These are phyloP conservation scores for Yamadazyma takamatsuzukensis DNA, from an alignment of 805 yeast species.

Conservation along the genomic window DNA sequence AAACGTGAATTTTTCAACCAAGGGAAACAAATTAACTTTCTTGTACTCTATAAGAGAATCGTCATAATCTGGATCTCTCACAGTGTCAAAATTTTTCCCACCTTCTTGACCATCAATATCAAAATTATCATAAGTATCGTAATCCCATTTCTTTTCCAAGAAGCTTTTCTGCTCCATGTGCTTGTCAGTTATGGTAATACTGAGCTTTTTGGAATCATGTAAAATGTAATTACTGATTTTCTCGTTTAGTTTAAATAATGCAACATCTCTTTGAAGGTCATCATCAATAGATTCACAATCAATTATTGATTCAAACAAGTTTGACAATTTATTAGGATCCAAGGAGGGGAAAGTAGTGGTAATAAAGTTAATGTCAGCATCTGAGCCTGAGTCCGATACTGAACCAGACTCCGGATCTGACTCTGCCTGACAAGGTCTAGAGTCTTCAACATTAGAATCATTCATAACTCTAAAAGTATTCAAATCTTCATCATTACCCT, in stretches of 20 bases:
- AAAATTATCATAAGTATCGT: slow-evolving; percentile 37
- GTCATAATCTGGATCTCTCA: slow-evolving; percentile 31
- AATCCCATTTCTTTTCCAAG: slow-evolving; percentile 35
- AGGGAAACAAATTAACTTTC: slow-evolving; percentile 71
- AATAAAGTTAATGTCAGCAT: slow-evolving; percentile 6
- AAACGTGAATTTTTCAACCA: slow-evolving; percentile 86
- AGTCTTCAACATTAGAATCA: slow-evolving; percentile 26
- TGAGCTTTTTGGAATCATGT: slow-evolving; percentile 29
- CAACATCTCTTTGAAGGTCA: slow-evolving; percentile 29
- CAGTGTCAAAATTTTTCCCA: slow-evolving; percentile 6
- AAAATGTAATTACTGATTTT: slow-evolving; percentile 28
- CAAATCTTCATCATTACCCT: slow-evolving; percentile 18
- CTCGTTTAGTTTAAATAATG: slow-evolving; percentile 29
- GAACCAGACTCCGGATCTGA: slow-evolving; percentile 16
- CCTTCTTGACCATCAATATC: slow-evolving; percentile 31
- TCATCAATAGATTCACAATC: slow-evolving; percentile 32
- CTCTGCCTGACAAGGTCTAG: too few species aligned
- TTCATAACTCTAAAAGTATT: slow-evolving; percentile 22
- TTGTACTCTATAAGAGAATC: slow-evolving; percentile 44
- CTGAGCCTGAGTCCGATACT: slow-evolving; percentile 15
- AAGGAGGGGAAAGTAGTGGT: slow-evolving; percentile 7
- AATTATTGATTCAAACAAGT: slow-evolving; percentile 31
- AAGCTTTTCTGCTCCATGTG: slow-evolving; percentile 28
- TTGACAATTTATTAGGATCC: slow-evolving; percentile 15
- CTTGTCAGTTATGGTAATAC: slow-evolving; percentile 29